Percentiles rank a stretch among this genome's conserved stretches.
These are phyloP conservation scores for Thamnidium elegans DNA, from an alignment of 192 early-diverging fungal species.

Conservation along the genomic window DNA sequence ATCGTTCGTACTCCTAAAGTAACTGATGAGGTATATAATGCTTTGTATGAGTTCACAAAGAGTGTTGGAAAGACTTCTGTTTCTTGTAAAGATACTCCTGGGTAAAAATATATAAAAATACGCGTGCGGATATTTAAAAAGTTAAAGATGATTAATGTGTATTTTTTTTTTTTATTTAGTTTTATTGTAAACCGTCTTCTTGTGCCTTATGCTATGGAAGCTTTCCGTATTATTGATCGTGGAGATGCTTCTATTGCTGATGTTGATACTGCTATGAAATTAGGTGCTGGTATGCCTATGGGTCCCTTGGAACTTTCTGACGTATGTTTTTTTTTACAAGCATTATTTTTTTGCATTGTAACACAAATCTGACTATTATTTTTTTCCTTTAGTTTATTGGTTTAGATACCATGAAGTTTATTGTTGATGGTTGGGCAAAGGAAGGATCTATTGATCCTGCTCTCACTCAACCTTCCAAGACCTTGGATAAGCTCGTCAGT, in stretches of 20 bases:
- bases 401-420: conserved; percentile 94
- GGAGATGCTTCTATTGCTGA: conserved; percentile 81
- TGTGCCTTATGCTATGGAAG: conserved; percentile 95
- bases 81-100: conserved; percentile 95
- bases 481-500: conserved; percentile 71
- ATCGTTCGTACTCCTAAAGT: conserved; percentile 74
- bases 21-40: conserved; percentile 57
- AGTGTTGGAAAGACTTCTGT: conserved; percentile 86
- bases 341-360: not conserved
- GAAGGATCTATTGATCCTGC: conserved; percentile 75
- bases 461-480: conserved; percentile 67
- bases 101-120: conserved; percentile 46
- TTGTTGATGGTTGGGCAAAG: conserved; percentile 91
- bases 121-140: not conserved
- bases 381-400: conserved; percentile 69
- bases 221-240: conserved; percentile 88
- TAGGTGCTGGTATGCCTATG: conserved; percentile 96
- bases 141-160: not conserved
- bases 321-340: conserved; percentile 41
- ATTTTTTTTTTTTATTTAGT: conserved; percentile 34
- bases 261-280: conserved; percentile 95
- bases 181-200: conserved; percentile 96
- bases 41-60: conserved; percentile 65
- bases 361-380: conserved; percentile 6
- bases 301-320: conserved; percentile 85